These are phyloP conservation scores for Mangifera indica DNA, from an alignment of 345 rosid genomes.

Conservation along the genomic window DNA sequence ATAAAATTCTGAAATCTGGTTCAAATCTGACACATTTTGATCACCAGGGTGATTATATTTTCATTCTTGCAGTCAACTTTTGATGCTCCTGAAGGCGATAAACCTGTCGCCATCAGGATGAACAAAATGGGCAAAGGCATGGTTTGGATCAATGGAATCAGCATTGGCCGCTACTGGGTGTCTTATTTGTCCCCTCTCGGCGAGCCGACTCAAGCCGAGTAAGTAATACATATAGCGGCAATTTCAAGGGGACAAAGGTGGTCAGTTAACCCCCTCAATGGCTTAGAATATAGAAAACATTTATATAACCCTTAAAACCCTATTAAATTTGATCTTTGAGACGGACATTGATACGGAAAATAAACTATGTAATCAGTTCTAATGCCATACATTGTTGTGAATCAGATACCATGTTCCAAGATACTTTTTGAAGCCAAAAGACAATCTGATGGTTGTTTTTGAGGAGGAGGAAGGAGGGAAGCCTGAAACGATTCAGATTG, in stretches of 20 bases:
- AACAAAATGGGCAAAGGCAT: slow-evolving; percentile 71
- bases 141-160: slow-evolving; percentile 80
- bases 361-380: no score
- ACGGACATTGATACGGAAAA: no score
- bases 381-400: neutral
- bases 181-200: slow-evolving; percentile 65
- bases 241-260: no score
- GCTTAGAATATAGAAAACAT: no score
- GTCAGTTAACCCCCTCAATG: no score
- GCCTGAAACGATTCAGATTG: slow-evolving; percentile 57
- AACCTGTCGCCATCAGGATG: slow-evolving; percentile 60
- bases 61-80: slow-evolving; percentile 49
- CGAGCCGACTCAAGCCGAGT: slow-evolving; percentile 68
- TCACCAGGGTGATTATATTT: neutral
- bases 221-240: slow-evolving; percentile 23
- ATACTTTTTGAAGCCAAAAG: slow-evolving; percentile 57
- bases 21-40: neutral
- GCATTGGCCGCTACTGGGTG: slow-evolving; percentile 84
- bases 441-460: slow-evolving; percentile 63
- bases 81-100: slow-evolving; percentile 62
- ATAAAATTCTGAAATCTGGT: neutral
- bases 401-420: slow-evolving; percentile 84
- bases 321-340: no score
- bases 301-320: no score
- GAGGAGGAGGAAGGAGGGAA: slow-evolving; percentile 63